phyloP scores from a whole-genome alignment of 306 rosid species.

The Aeschynomene evenia region DNA sequence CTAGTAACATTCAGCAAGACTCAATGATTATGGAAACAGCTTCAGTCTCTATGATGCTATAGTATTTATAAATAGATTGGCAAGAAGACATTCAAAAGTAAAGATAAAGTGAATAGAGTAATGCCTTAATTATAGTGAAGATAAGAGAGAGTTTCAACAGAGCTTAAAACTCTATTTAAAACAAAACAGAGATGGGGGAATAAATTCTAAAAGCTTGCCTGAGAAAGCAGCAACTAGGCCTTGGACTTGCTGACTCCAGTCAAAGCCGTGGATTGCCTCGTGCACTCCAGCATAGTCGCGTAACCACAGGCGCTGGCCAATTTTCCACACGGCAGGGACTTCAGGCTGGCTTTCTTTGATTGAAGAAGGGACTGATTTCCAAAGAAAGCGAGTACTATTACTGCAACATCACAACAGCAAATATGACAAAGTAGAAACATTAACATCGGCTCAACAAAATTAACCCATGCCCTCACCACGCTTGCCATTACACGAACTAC shows the following conservation, averaged over 20 bases:
- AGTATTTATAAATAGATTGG: not conserved
- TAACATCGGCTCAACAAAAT: not conserved
- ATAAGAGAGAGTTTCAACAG: conserved; percentile 2
- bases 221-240: conserved; percentile 72
- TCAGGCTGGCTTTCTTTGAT: conserved; percentile 71
- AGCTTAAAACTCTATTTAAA: not conserved
- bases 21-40: not conserved
- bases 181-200: not conserved
- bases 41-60: not conserved
- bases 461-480: not conserved
- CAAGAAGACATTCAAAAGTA: conserved; percentile 5
- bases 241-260: conserved; percentile 76
- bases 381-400: conserved; percentile 83
- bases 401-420: conserved; percentile 47
- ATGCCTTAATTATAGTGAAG: not conserved
- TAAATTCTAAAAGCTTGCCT: conserved; percentile 52
- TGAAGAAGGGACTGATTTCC: conserved; percentile 74
- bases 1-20: not conserved
- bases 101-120: not conserved
- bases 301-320: conserved; percentile 77
- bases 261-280: conserved; percentile 69
- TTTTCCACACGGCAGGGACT: conserved; percentile 73
- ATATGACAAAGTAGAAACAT: not conserved
- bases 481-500: not conserved
- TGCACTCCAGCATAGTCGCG: conserved; percentile 67